These are phyloP conservation scores for Aurifilum marmelostoma DNA, from an alignment of 2,329 filamentous ascomycete genomes.

Conservation along the genomic window DNA sequence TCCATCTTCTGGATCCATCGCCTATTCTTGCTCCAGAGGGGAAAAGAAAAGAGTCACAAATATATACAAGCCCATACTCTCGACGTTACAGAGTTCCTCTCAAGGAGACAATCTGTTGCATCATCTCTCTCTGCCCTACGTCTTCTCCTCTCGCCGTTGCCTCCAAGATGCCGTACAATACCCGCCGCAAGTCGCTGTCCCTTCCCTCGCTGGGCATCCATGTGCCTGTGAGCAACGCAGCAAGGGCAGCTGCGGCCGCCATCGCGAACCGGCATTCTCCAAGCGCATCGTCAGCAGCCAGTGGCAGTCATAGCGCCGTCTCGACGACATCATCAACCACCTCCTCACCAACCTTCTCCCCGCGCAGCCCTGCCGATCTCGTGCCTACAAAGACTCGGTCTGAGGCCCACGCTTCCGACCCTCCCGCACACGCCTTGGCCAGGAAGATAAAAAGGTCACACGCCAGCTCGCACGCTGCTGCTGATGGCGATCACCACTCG, in stretches of 20 bases:
- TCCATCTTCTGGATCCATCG: neutral
- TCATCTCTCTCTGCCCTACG: no score
- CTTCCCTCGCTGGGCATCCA: constrained; percentile 92
- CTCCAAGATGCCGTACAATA: constrained; percentile 87
- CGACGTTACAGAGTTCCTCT: neutral
- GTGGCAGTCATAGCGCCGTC: constrained; percentile 33
- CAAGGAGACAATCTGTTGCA: neutral
- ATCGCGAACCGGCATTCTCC: constrained; percentile 48
- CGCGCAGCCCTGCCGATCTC: constrained; percentile 23
- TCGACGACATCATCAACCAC: constrained; percentile 34
- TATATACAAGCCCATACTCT: neutral
- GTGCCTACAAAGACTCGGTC: constrained; percentile 27
- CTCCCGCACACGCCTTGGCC: constrained; percentile 44
- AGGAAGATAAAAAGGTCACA: constrained; percentile 84
- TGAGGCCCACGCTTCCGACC: neutral
- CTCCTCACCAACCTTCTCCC: constrained; percentile 36
- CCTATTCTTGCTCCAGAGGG: neutral
- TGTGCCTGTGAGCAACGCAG: constrained; percentile 69
- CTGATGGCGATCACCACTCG: constrained; percentile 36
- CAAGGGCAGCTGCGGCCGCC: constrained; percentile 56
- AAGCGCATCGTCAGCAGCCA: constrained; percentile 33
- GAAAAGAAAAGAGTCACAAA: neutral
- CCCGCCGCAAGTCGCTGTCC: constrained; percentile 92
- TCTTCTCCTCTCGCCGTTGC: neutral
- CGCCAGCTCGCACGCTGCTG: constrained; percentile 44